Base-by-base conservation (phyloP, 2,329 filamentous ascomycete genomes). In the Colletotrichum eleusines region DNA sequence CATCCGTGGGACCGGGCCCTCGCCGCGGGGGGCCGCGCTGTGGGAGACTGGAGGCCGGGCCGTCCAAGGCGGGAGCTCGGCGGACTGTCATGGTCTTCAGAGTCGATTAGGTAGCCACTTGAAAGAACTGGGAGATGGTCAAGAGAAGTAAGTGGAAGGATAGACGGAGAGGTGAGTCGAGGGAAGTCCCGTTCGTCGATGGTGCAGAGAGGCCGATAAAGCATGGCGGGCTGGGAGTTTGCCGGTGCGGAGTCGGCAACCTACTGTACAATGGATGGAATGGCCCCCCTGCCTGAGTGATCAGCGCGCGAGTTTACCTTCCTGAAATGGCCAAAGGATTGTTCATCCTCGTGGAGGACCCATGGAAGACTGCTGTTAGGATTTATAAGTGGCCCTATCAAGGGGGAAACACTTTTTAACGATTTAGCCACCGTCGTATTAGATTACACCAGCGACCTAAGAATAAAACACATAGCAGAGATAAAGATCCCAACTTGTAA, bases 191-290 rank as follows among this genome's bases (percentile, higher is more conserved):
- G 44, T 31, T 31, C 26, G 18, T 11, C 2, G 12, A 57, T 12
- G 20, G 20, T 18, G 11, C 23, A 8, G 16, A 26, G 46, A 48
- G 42, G 44, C 53, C 28, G 63, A 70, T 57, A 66, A n/a, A 66
- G 63, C 40, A 40, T 20, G 51, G 3, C 20, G 31, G 31, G 1
- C 42, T 31, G 58, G 53, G 23, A 2, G 44, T 4, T 63, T 44
- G 46, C 69, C 64, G 69, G 64, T 63, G 64, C 69, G 69, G 69
- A 68, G 69, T 63, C 64, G 64, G 69, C 69, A n/a, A 53, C 8
- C 44, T 38, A 35, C 54, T 12, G n/a, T 38, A 46, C 5, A n/a
- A 23, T 46, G 20, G 20, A 46, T 46, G 40, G 18, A n/a, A 62
- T 28, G 3, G 12, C 16, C 42, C 48, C 16, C 16, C 42, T 20